Evolutionary conservation across 108 stramenopile genomes (phyloP).

Genomic region (Skeletonema marinoi): DNA sequence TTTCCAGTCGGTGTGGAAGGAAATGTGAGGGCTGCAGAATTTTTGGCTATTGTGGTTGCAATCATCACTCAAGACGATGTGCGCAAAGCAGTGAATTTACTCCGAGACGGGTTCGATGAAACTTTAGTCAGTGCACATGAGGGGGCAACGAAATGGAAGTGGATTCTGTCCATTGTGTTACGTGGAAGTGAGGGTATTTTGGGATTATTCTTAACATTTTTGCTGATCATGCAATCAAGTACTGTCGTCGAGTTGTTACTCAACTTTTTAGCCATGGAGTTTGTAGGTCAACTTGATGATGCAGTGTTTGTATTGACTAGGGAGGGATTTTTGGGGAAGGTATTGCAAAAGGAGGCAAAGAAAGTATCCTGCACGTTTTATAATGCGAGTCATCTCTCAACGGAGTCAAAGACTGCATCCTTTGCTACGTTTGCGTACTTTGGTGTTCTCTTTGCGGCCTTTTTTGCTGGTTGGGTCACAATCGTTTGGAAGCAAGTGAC

Average conservation of each 20-base stretch:
- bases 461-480: slow-evolving; percentile 13
- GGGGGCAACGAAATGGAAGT: not conserved
- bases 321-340: slow-evolving; percentile 13
- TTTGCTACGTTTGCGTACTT: no score
- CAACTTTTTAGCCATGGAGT: slow-evolving; percentile 40
- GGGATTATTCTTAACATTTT: slow-evolving; percentile 8
- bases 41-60: slow-evolving; percentile 14
- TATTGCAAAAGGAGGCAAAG: slow-evolving; percentile 15
- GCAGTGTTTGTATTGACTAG: slow-evolving; percentile 8
- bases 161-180: not conserved
- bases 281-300: slow-evolving; percentile 25
- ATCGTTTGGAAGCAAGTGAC: no score
- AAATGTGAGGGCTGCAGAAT: slow-evolving; percentile 13
- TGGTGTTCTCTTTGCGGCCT: slow-evolving; percentile 4
- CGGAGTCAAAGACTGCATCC: no score
- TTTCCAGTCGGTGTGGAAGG: no score
- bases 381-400: not conserved
- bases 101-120: slow-evolving; percentile 1
- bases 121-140: not conserved
- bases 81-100: slow-evolving; percentile 7
- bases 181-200: slow-evolving; percentile 8
- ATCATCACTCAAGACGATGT: slow-evolving; percentile 28
- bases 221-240: slow-evolving; percentile 17
- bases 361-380: not conserved
- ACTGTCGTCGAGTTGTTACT: slow-evolving; percentile 13